Evolutionary conservation across 768 basidiomycete genomes (phyloP), one percentile per base, ranked within the genome.

Genomic region (Collybia mongolica): DNA sequence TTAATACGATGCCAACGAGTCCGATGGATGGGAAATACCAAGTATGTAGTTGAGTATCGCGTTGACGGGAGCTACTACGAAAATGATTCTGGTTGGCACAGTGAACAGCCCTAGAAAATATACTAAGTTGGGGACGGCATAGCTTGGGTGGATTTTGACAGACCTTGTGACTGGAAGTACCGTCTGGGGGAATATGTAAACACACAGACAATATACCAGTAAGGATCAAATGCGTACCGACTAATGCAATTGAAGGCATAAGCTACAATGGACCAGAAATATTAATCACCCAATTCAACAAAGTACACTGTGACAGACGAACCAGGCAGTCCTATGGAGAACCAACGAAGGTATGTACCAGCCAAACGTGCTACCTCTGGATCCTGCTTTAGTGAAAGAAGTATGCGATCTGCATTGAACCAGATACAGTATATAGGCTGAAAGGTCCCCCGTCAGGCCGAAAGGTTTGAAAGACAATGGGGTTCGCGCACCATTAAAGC

Each of bases 121-220:
- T 24, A 2, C 22, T 9, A 32, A 32, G 39, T 22, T 15, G 43
- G n/a, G 18, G 6, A n/a, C 2, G 36, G 14, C 7, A 6, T 29
- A 24, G 26, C 12, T 22, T 24, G 8, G 22, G 24, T 26, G 11
- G 32, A 32, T 32, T 14, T 12, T 32, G 12, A 46, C 53, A 35
- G 29, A 81, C 84, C 87, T 70, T 93, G 91, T n/a, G 87, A 88
- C 63, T 93, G 90, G 60, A 92, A 88, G 61, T 86, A 88, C 29
- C 85, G 82, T 24, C 83, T 83, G 44, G 11, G 32, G 42, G 50
- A 35, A 12, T 26, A 36, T 3, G 14, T 45, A 37, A 24, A 38
- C 20, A 28, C 15, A 28, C 17, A n/a, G 29, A 11, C 43, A 55
- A 12, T 42, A 28, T 9, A 28, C 6, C 41, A 28, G n/a, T 35